Percentiles rank a stretch among this genome's conserved stretches.
phyloP scores from a whole-genome alignment of 192 early-diverging fungal genomes.

The Chytriomyces sp. region DNA sequence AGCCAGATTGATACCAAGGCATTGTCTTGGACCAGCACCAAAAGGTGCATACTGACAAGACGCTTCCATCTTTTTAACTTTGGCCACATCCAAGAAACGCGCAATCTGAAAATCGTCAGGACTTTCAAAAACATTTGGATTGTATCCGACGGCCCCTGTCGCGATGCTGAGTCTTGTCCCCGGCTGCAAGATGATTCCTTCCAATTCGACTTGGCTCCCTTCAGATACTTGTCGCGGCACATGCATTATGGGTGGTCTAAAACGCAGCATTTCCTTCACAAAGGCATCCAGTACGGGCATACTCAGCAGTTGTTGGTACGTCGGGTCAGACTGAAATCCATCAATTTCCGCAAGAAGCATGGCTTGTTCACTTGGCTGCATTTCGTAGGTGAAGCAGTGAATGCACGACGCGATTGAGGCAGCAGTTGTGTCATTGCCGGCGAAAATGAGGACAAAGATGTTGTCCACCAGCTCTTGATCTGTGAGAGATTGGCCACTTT shows the following conservation, averaged over 20 bases:
- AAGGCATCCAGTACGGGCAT: constrained; percentile 36
- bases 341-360: constrained; percentile 4
- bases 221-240: neutral
- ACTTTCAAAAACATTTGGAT: constrained; percentile 14
- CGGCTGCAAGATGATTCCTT: neutral
- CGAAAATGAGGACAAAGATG: constrained; percentile 15
- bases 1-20: constrained; percentile 33
- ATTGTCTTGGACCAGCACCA: constrained; percentile 19
- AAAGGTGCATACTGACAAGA: constrained; percentile 23
- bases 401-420: constrained; percentile 13
- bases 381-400: constrained; percentile 21
- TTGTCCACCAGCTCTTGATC: constrained; percentile 26
- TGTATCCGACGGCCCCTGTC: neutral
- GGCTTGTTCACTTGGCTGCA: constrained; percentile 3
- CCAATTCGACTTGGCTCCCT: neutral
- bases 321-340: neutral
- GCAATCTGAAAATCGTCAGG: constrained; percentile 12
- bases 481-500: constrained; percentile 4
- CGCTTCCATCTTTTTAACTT: neutral
- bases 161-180: neutral
- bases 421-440: constrained; percentile 21
- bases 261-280: constrained; percentile 28
- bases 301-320: neutral
- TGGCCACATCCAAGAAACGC: constrained; percentile 21
- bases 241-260: neutral